Percentiles rank a stretch among this genome's conserved stretches.
These are phyloP conservation scores for Effrenium voratum DNA, from an alignment of 73 alveolate species.

Conservation along the genomic window DNA sequence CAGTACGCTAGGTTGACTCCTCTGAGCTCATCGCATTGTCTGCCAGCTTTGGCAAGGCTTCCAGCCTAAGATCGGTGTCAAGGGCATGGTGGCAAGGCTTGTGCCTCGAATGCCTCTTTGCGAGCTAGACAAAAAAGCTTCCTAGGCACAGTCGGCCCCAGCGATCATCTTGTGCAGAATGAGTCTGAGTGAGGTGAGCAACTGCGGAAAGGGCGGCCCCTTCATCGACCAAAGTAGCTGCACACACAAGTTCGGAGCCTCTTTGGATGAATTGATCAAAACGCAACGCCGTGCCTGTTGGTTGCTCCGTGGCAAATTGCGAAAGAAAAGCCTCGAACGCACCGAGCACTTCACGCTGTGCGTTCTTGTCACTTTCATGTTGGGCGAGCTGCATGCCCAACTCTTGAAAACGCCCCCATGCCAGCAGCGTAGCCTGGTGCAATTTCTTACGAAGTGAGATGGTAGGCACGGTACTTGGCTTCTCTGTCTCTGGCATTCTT, in stretches of 20 bases:
- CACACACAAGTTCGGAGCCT: not conserved
- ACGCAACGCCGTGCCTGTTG: not conserved
- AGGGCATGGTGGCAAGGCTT: too few relatives aligned
- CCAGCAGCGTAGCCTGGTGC: constrained; percentile 48
- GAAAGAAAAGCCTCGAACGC: not conserved
- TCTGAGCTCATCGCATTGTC: too few relatives aligned
- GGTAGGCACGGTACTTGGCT: not conserved
- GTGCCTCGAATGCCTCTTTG: not conserved
- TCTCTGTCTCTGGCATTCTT: not conserved
- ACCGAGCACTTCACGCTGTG: not conserved
- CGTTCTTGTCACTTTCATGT: not conserved
- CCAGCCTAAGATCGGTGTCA: too few relatives aligned
- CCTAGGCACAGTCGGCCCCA: not conserved
- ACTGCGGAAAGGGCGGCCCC: not conserved
- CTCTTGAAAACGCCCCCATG: not conserved
- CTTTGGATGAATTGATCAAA: not conserved
- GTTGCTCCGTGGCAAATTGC: not conserved
- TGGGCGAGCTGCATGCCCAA: not conserved
- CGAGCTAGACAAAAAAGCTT: not conserved
- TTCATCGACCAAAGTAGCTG: constrained; percentile 12
- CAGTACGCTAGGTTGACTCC: too few relatives aligned
- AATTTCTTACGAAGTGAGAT: constrained; percentile 3
- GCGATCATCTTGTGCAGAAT: too few relatives aligned
- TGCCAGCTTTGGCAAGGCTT: too few relatives aligned
- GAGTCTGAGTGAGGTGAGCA: not conserved